Base-by-base conservation (phyloP, 192 early-diverging fungal genomes). In the Backusella sp. region DNA sequence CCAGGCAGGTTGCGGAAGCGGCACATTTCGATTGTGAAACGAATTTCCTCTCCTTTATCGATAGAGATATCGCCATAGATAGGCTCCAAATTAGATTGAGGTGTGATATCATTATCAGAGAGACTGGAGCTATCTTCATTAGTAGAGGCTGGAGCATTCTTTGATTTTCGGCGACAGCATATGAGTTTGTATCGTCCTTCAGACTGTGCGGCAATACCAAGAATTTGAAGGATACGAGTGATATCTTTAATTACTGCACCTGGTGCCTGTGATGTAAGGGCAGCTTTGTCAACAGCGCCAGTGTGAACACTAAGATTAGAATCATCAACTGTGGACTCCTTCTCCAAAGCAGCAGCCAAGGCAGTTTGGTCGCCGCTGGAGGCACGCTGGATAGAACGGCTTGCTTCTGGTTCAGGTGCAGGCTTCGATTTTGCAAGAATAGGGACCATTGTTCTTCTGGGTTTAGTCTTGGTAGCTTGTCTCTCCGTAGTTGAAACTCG, bases 11-110 rank as follows among this genome's bases (percentile, higher is more conserved):
- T 95, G 82, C 91, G 92, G 77, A 96, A 90, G 76, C 87, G 86
- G 83, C 93, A 92, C 14, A 96, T 82, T 84, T 94, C 93, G 37
- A 96, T 88, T 2, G 87, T 82, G 80, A 95, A 87, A 34, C 88
- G 90, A 44, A 96, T 84, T 84, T 95, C 94, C 37, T 90, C 92
- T 62, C 88, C 87, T 37, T 75, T 46, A 59, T 84, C 84, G 4
- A 76, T 30, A 7, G 73, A 46, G 0, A 72, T 70, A 62, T 84
- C 83, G 7, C 80, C 83, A 66, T 84, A 84, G 1, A 83, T 44
- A 26, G 82, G 79, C 41, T 77, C 76, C 41, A 77, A 42, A 44
- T 53, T 37, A 39, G 68, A 21, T 26, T 35, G 37, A 14, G 36
- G 15, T 21, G 39, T 21, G 17, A n/a, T 19, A 11, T 69, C 35